A percentile compares a stretch with the other conserved stretches of the same genome.
phyloP scores from a whole-genome alignment of 1,139 yeast genomes.

The Suhomyces taliae region DNA sequence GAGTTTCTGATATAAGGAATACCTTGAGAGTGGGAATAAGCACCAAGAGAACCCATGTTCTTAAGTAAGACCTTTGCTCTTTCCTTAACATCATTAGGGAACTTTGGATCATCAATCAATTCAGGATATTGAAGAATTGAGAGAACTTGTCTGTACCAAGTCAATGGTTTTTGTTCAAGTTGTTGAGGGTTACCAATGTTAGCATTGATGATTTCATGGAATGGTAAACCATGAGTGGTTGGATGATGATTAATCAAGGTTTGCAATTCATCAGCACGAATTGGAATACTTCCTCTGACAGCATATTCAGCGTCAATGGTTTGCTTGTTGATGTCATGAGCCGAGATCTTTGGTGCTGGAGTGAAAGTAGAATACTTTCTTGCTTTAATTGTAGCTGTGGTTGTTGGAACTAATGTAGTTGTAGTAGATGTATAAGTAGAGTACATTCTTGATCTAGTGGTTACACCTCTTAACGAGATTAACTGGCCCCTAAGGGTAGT shows the following conservation, averaged over 20 bases:
- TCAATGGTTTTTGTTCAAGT: conserved; percentile 86
- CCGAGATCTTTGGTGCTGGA: conserved; percentile 16
- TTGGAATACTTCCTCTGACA: conserved; percentile 92
- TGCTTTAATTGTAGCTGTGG: not conserved
- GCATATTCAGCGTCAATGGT: conserved; percentile 91
- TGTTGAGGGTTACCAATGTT: conserved; percentile 98
- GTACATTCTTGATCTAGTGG: too few species aligned
- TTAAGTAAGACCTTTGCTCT: conserved; percentile 65
- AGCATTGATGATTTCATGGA: conserved; percentile 74
- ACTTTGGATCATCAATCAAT: conserved; percentile 45
- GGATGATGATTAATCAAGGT: conserved; percentile 46
- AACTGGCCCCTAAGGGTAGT: not conserved
- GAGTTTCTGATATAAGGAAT: conserved; percentile 66
- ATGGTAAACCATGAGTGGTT: conserved; percentile 68
- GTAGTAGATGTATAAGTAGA: too few species aligned
- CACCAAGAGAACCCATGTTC: conserved; percentile 82
- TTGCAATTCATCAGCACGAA: conserved; percentile 83
- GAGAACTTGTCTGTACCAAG: conserved; percentile 92
- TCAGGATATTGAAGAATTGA: conserved; percentile 84
- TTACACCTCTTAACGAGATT: not conserved
- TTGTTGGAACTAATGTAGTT: too few species aligned
- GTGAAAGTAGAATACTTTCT: conserved; percentile 5
- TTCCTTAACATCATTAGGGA: conserved; percentile 68
- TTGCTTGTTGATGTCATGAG: conserved; percentile 63
- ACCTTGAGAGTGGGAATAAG: conserved; percentile 94